phyloP scores from a whole-genome alignment of 2,329 filamentous ascomycete genomes.

The Colletotrichum graminicola region DNA sequence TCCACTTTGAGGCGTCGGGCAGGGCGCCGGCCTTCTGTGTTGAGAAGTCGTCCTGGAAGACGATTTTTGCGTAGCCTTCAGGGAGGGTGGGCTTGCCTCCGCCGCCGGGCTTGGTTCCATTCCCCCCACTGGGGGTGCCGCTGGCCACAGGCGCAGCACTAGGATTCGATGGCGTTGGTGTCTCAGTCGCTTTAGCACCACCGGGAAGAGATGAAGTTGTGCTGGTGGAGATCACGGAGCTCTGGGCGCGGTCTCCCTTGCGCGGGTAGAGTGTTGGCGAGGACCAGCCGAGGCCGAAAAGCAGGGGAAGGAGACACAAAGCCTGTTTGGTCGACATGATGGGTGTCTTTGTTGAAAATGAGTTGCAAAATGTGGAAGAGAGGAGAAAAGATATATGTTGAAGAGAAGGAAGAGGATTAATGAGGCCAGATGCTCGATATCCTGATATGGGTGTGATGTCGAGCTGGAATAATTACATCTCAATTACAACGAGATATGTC shows the following conservation, averaged over 20 bases:
- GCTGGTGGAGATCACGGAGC: conserved; percentile 6
- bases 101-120: background rate
- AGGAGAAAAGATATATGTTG: background rate
- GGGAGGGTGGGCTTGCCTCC: conserved; percentile 34
- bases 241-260: background rate
- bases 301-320: conserved; percentile 32
- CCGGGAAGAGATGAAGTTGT: background rate
- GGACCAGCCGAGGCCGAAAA: conserved; percentile 30
- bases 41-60: conserved; percentile 50
- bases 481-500: background rate
- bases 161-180: background rate
- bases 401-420: background rate
- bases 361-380: background rate
- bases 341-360: conserved; percentile 9
- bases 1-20: conserved; percentile 57
- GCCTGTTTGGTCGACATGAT: conserved; percentile 37
- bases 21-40: conserved; percentile 47
- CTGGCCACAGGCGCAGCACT: background rate
- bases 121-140: background rate
- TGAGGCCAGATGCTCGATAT: conserved; percentile 7
- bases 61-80: conserved; percentile 42
- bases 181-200: background rate
- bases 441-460: background rate
- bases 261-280: conserved; percentile 22
- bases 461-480: background rate